Evolutionary conservation across 495 filamentous ascomycete genomes (phyloP), one percentile per base, ranked within the genome.

Genomic region (Rusavskia elegans): DNA sequence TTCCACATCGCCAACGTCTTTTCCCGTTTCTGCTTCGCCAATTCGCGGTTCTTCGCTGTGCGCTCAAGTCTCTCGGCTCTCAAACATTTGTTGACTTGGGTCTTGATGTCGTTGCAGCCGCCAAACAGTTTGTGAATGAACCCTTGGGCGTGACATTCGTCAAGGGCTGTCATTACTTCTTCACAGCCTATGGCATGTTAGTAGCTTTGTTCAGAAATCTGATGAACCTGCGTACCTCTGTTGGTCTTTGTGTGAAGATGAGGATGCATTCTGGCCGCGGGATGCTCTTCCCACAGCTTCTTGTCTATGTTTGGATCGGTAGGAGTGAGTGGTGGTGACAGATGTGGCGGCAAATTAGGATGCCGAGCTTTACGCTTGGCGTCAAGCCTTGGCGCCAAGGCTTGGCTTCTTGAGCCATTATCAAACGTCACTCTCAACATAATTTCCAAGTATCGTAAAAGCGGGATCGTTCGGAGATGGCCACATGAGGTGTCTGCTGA

Each of bases 211-310:
- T 41, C 16, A 8, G 30, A 25, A 30, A 25, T 35, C 17, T 20
- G 32, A 16, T 37, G 7, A 51, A 19, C 10, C 14, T 21, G 45
- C 69, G 27, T 76, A 95, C 92, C 88, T 64, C 69, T 70, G 57
- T 94, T 95, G 60, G 94, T 79, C 56, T 88, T 84, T 23, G 87
- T 95, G 60, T 97, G 89, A 4, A 98, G 69, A 68, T 94, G 89
- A 23, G 92, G 92, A 85, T 98, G 92, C 92, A 98, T 98, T 45
- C 5, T 35, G 10, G 32, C 8, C 32, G 13, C 32, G 7, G 13
- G 13, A 35, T 35, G 32, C 0, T 1, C 10, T 11, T 35, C 13
- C 32, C 32, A 27, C 32, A 11, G 8, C 32, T 7, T 10, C 7
- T 11, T 3, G 25, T 27, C 25, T 27, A 6, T 27, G 7, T 6